Evolutionary conservation across 1,284 basidiomycete genomes (phyloP).

Genomic region (Irpex lacteus): DNA sequence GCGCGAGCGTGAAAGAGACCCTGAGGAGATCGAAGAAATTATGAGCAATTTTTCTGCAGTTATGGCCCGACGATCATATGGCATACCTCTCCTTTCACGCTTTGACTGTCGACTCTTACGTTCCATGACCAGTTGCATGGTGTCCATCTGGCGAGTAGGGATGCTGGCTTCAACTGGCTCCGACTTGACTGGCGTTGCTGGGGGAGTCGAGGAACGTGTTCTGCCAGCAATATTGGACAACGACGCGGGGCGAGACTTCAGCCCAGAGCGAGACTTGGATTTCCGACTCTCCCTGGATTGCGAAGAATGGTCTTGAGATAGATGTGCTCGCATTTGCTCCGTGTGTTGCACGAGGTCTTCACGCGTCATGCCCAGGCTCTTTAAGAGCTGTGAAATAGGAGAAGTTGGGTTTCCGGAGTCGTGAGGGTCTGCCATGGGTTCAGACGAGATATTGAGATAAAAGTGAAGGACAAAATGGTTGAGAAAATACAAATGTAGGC

Average conservation of each 20-base stretch:
- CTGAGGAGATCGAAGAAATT: constrained; percentile 19
- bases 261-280: constrained; percentile 26
- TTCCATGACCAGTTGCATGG: constrained; percentile 73
- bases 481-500: constrained; percentile 4
- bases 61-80: not conserved
- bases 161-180: constrained; percentile 49
- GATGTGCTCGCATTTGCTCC: constrained; percentile 72
- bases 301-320: constrained; percentile 37
- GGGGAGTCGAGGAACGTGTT: constrained; percentile 37
- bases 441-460: not conserved
- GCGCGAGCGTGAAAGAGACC: constrained; percentile 53
- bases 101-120: constrained; percentile 54
- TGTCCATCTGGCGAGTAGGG: constrained; percentile 54
- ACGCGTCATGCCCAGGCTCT: constrained; percentile 65
- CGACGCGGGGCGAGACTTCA: constrained; percentile 49
- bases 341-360: constrained; percentile 65
- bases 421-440: constrained; percentile 17
- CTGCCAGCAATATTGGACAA: constrained; percentile 40
- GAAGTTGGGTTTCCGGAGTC: constrained; percentile 27
- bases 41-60: not conserved
- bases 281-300: constrained; percentile 25
- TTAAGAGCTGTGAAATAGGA: constrained; percentile 65
- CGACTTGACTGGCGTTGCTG: constrained; percentile 57
- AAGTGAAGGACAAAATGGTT: constrained; percentile 3
- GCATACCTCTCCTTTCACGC: constrained; percentile 37